phyloP scores from a whole-genome alignment of 179 eudicot species.

The Drosera spatulata region DNA sequence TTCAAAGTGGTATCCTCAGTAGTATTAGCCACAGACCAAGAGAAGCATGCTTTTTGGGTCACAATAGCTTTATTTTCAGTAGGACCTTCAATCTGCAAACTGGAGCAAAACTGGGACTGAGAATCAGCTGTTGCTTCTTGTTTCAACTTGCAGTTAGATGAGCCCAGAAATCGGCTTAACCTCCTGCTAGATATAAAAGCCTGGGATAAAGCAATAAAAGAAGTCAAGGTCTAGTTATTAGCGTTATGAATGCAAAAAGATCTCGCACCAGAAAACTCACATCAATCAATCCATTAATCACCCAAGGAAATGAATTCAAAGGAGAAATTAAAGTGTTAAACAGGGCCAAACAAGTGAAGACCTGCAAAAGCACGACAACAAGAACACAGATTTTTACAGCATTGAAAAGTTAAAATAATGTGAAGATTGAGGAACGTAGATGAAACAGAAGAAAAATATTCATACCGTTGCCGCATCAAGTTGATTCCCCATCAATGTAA shows the following conservation, averaged over 20 bases:
- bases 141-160: slow-evolving; percentile 34
- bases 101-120: slow-evolving; percentile 22
- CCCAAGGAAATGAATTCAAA: slow-evolving; percentile 97
- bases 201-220: slow-evolving; percentile 21
- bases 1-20: slow-evolving; percentile 25
- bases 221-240: neutral
- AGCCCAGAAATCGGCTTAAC: slow-evolving; percentile 67
- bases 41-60: slow-evolving; percentile 51
- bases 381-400: neutral
- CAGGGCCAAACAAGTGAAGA: slow-evolving; percentile 90
- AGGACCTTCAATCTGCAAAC: slow-evolving; percentile 21
- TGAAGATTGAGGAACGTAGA: too few relatives aligned
- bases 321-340: slow-evolving; percentile 93
- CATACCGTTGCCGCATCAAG: slow-evolving; percentile 98
- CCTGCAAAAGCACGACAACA: slow-evolving; percentile 38
- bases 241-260: too few relatives aligned
- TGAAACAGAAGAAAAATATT: slow-evolving; percentile 3
- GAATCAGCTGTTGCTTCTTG: slow-evolving; percentile 10
- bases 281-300: slow-evolving; percentile 93
- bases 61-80: slow-evolving; percentile 40
- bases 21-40: slow-evolving; percentile 56
- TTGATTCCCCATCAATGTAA: slow-evolving; percentile 70
- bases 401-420: neutral
- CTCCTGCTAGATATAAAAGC: slow-evolving; percentile 76
- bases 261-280: slow-evolving; percentile 38